Base-by-base conservation (phyloP, 305 asterid genomes). In the Coffea humblotiana region DNA sequence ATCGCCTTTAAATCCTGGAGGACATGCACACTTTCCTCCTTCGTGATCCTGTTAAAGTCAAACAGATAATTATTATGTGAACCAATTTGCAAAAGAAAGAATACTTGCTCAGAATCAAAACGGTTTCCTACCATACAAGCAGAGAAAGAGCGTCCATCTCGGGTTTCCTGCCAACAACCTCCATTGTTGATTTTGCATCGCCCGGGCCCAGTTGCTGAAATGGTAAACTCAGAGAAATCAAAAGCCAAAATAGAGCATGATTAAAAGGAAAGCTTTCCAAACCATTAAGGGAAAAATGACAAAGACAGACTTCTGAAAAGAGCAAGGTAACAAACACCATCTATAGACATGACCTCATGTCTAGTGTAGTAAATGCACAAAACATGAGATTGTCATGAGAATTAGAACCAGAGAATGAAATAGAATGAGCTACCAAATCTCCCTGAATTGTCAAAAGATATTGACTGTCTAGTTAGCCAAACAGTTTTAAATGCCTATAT, bases 151-250 rank as follows among this genome's bases (percentile, higher is more conserved):
- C 77, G 88, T 66, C 98, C 98, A 71, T 92, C 85, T 85, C 71
- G 86, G 49, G 83, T 88, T 37, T 87, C 97, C 83, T 93, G 93
- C 98, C 99, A 94, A 86, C 98, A 96, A 80, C 98, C 99, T 82
- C 99, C 99, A 75, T 96, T 85, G 71, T 89, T 88, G 76, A 96
- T 88, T 85, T 90, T 92, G 91, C 99, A 94, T 81, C 97, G 88
- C 77, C 97, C 98, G 19, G 92, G 98, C 54, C 99, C 98, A 85
- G 94, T 96, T 81, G 99, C 98, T 96, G 92, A 84, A 82, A 78
- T 19, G 67, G 80, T 84, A 78, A 82, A 74, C 71, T 45, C n/a
- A 75, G 73, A 69, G 74, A 69, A 81, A 67, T 82, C 52, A 80
- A 67, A 54, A 23, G 58, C 19, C 68, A 75, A 60, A 67, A 67